Base-by-base conservation (phyloP, 2,329 filamentous ascomycete genomes). In the Fusarium heterosporum region DNA sequence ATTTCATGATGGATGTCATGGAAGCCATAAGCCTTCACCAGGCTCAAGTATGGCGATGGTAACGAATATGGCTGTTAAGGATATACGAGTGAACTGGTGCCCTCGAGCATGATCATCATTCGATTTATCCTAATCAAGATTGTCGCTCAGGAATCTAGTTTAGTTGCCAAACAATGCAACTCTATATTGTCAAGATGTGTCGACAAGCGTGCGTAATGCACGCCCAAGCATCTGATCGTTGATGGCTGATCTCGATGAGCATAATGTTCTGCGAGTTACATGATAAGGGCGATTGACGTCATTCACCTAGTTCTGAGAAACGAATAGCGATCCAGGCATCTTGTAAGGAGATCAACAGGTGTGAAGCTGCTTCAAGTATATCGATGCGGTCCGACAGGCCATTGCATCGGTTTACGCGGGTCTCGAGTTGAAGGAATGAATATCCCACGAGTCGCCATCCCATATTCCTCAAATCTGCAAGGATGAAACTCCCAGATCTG, bases 251-350 rank as follows among this genome's bases (percentile, higher is more conserved):
- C 48, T 34, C 39, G 22, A 45, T 45, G 28, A 57, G 25, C 25
- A 66, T 61, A 39, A 48, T 39, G 49, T 55, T 65, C n/a, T 51
- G 13, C 10, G 42, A 58, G 47, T 50, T 57, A 48, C 58, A 72
- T 68, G 49, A 67, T 46, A 22, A 22, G 26, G 29, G 19, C 14
- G 25, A 30, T 29, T 57, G 25, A 49, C 55, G 50, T 58, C 64
- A 52, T 57, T 36, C 53, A 51, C 6, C 22, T 22, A 53, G 5
- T 25, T 48, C 16, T 22, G 14, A 19, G 42, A 47, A 12, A 25
- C 17, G 45, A 30, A 32, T 29, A 43, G 8, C 16, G 38, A 19
- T 19, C 28, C 43, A 49, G 32, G 55, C 39, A 55, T 39, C 25
- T 14, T 40, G 10, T 34, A n/a, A 41, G 32, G 42, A 41, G 59